Conservation (phyloP, 2,329 filamentous ascomycete species). For the Aspergillus jensenii region DNA sequence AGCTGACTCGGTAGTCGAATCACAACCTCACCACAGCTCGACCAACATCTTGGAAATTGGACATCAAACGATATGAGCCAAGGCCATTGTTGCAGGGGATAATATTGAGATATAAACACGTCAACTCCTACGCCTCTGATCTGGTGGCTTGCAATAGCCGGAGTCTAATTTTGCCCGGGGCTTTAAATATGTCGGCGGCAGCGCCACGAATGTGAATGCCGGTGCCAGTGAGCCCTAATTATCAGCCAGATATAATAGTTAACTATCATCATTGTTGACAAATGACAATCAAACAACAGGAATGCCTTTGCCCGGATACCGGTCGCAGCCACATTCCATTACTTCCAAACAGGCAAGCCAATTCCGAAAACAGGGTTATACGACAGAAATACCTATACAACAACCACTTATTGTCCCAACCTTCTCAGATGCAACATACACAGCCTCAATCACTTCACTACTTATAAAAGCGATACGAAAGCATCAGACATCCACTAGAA, state of each 20-base stretch:
- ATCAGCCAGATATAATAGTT: slow-evolving; percentile 35
- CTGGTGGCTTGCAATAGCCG: too few species aligned
- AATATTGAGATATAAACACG: too few species aligned
- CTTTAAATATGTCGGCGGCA: slow-evolving; percentile 1
- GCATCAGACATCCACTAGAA: slow-evolving; percentile 57
- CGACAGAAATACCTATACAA: background rate
- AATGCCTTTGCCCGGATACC: slow-evolving; percentile 32
- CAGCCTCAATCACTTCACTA: slow-evolving; percentile 67
- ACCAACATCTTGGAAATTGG: too few species aligned
- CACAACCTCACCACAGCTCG: too few species aligned
- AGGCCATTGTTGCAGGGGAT: too few species aligned
- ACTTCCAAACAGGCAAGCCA: slow-evolving; percentile 16
- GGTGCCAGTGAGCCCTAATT: slow-evolving; percentile 37
- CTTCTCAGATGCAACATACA: slow-evolving; percentile 50
- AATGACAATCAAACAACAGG: slow-evolving; percentile 38
- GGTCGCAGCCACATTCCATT: slow-evolving; percentile 34
- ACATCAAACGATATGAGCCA: too few species aligned
- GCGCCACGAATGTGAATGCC: slow-evolving; percentile 24
- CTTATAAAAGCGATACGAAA: slow-evolving; percentile 65
- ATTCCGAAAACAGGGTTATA: slow-evolving; percentile 9
- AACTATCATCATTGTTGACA: slow-evolving; percentile 35
- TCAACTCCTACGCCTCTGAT: too few species aligned
- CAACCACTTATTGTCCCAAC: slow-evolving; percentile 14
- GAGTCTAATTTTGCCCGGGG: slow-evolving; percentile 24
- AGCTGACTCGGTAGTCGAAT: too few species aligned